phyloP scores from a whole-genome alignment of 2,329 filamentous ascomycete species.

The Alternaria ventricosa region DNA sequence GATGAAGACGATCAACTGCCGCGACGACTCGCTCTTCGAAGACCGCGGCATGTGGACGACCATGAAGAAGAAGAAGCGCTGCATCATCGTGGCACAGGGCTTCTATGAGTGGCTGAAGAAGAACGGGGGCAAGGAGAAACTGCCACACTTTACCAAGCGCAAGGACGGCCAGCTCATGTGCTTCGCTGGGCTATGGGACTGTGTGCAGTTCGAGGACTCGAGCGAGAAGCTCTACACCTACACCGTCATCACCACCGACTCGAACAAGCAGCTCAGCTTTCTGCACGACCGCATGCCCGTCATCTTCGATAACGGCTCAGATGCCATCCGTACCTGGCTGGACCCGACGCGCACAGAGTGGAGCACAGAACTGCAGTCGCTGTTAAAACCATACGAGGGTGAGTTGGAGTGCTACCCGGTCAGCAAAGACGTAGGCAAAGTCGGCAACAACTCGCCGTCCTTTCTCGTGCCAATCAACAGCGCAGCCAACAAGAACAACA shows the following conservation, averaged over 20 bases:
- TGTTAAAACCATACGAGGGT: constrained; percentile 80
- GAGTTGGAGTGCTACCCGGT: constrained; percentile 87
- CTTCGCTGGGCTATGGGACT: constrained; percentile 92
- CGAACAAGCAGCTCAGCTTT: constrained; percentile 82
- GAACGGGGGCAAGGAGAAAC: constrained; percentile 75
- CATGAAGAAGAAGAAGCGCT: constrained; percentile 90
- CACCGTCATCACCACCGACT: constrained; percentile 89
- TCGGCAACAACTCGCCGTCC: constrained; percentile 84
- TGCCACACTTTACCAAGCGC: constrained; percentile 83
- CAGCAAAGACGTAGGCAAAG: constrained; percentile 87
- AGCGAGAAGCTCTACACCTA: constrained; percentile 83
- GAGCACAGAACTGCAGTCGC: constrained; percentile 76
- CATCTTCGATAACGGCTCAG: constrained; percentile 78
- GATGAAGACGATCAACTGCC: constrained; percentile 93
- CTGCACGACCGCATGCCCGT: constrained; percentile 97
- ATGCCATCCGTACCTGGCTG: constrained; percentile 76
- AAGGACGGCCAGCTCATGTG: constrained; percentile 85
- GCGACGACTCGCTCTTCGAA: constrained; percentile 81
- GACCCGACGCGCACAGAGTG: constrained; percentile 75
- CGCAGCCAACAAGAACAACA: constrained; percentile 88
- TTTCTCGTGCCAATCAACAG: constrained; percentile 86
- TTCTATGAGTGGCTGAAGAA: constrained; percentile 97
- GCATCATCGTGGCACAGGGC: constrained; percentile 85
- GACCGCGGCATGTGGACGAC: constrained; percentile 86
- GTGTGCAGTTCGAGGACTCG: constrained; percentile 76